Base-by-base conservation (phyloP, 305 asterid species). In the Galium porrigens region DNA sequence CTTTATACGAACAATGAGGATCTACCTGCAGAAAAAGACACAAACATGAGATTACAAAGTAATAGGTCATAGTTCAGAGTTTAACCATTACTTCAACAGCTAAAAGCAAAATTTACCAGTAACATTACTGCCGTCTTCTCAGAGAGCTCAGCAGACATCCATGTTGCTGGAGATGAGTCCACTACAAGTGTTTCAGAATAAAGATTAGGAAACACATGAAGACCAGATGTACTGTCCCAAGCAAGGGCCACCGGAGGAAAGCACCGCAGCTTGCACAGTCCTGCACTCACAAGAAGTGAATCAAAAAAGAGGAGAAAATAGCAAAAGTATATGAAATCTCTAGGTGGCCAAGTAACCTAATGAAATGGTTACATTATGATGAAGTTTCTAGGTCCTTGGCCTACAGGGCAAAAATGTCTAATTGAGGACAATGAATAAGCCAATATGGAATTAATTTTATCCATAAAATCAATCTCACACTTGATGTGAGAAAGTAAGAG, bases 161-260 rank as follows among this genome's bases (percentile, higher is more conserved):
- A 89, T 44, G 83, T 81, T 33, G 89, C 92, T 46, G 99, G 97
- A 72, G 91, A 85, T 67, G 99, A 89, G 82, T 94, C 99, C 78
- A 94, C 97, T 55, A 83, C 75, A 73, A 94, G 77, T 77, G 85
- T 86, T 82, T 86, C 84, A 63, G 94, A 84, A 77, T 79, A 74
- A 77, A 94, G 75, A 81, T 94, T 94, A 68, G 97, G 99, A 74
- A 82, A 89, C 54, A 89, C 79, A 63, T 87, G 96, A 68, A 94
- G 85, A 74, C 97, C 97, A 70, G 99, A 89, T 70, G 87, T 83
- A 55, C 74, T 76, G 79, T 94, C 99, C 97, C 97, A 94, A 79
- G 94, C 96, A 75, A 94, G 86, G 66, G 94, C 97, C 67, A 87
- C 95, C 44, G 99, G 97, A 52, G 99, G 99, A 75, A 94, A 94